A percentile compares a stretch with the other conserved stretches of the same genome.
Evolutionary conservation across 768 basidiomycete species (phyloP).

Genomic region (Suillus plorans): DNA sequence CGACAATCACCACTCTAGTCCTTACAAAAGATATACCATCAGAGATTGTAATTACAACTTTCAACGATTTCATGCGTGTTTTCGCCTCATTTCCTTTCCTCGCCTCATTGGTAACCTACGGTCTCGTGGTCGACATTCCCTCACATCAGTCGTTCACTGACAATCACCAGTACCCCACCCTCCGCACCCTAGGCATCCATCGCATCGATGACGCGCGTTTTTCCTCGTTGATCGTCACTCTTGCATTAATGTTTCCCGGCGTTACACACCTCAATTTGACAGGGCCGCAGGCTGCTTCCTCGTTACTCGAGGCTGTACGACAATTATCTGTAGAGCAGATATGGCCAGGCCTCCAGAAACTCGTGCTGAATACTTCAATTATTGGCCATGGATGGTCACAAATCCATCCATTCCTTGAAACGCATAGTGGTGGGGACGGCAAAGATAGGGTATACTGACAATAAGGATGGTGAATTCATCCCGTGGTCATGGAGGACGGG

Average conservation of each 20-base stretch:
- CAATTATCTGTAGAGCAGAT: background rate
- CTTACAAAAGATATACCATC: background rate
- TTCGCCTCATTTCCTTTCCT: background rate
- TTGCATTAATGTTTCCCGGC: background rate
- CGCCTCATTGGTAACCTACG: background rate
- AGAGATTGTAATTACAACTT: background rate
- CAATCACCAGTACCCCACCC: background rate
- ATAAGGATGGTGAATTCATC: background rate
- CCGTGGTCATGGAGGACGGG: background rate
- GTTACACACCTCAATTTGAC: background rate
- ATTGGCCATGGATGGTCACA: background rate
- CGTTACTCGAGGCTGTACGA: background rate
- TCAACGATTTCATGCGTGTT: background rate
- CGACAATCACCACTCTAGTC: background rate
- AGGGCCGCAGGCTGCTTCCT: background rate
- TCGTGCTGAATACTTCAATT: background rate
- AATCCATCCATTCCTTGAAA: background rate
- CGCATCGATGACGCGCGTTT: background rate
- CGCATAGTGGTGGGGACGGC: background rate
- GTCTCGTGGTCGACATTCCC: background rate
- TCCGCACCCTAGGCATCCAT: background rate
- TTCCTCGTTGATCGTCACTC: background rate
- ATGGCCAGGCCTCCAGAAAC: background rate
- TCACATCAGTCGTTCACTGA: background rate
- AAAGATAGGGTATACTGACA: background rate